Evolutionary conservation across 129 eudicot genomes (phyloP).

Genomic region (Chrysanthemum makinoi): DNA sequence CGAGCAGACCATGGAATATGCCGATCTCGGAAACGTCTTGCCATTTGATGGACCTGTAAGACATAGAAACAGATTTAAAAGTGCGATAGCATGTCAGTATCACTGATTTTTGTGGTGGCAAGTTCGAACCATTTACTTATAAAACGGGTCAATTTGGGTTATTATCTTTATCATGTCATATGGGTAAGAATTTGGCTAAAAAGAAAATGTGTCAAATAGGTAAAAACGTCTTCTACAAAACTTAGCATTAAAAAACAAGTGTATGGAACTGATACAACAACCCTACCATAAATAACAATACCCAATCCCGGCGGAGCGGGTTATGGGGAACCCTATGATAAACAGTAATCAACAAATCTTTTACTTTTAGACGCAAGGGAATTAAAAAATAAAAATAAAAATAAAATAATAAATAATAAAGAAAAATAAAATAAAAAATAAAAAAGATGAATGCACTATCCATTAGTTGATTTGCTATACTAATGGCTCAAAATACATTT

Average conservation of each 20-base stretch:
- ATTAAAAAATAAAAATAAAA: too few species aligned
- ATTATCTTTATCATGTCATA: background rate
- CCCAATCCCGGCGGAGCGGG: too few species aligned
- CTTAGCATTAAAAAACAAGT: background rate
- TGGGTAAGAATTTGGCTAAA: too few species aligned
- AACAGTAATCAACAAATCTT: too few species aligned
- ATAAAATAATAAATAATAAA: too few species aligned
- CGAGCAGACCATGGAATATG: constrained; percentile 64
- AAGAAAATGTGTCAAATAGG: background rate
- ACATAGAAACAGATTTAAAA: constrained; percentile 13
- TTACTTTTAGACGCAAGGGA: too few species aligned
- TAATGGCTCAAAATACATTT: background rate
- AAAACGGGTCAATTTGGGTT: background rate
- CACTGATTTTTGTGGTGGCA: background rate
- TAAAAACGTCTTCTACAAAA: background rate
- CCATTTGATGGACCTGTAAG: constrained; percentile 86
- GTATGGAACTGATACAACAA: background rate
- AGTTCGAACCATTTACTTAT: background rate
- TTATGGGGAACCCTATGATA: too few species aligned
- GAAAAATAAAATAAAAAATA: too few species aligned
- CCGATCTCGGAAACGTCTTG: constrained; percentile 74
- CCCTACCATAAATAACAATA: background rate
- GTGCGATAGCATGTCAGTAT: background rate
- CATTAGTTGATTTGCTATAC: background rate
- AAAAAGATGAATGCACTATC: too few species aligned